Evolutionary conservation across 164 flowering plant genomes (phyloP), one percentile per base, ranked within the genome.

Genomic region (Vitis rotundifolia): DNA sequence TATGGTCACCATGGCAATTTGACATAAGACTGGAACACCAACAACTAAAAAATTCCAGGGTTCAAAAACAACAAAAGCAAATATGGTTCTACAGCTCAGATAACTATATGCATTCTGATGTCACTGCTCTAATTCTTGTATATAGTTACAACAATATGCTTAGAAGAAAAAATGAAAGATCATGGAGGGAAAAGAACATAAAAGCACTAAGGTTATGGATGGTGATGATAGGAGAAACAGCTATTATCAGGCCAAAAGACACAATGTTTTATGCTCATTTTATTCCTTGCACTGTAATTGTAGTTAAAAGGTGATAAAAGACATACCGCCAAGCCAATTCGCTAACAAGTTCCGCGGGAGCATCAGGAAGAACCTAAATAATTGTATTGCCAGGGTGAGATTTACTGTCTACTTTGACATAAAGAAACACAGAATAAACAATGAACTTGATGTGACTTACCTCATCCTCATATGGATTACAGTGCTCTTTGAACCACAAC

Each of bases 381-480:
- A 64, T 60, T 61, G 56, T 12, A 28, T 49, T 56, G 66, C 4
- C 52, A 61, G 37, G 15, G 37, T 76, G 62, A 72, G 71, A 70
- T 29, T 58, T 28, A 16, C 53, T 16, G n/a, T 18, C 10, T 29
- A 22, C 22, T 55, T 3, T 11, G 31, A 59, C 15, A 0, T 9
- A 28, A 12, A 48, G 15, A 44, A 13, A 59, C 26, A 48, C 13
- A 8, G 16, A 11, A 63, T 44, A 16, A 22, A 49, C 48, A 53
- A 53, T 53, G 22, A 19, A 31, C 14, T 5, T 15, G 8, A 16
- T 8, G 52, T 31, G 14, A 66, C 18, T 73, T 77, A 85, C 97
- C 90, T 92, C 79, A 68, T 92, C 98, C 75, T 89, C 88, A 68
- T 94, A 92, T 47, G 97, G 98, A 83, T 92, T 89, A 85, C 97